Evolutionary conservation across 768 basidiomycete genomes (phyloP), one percentile per base, ranked within the genome.

Genomic region (Amanita molliuscula): DNA sequence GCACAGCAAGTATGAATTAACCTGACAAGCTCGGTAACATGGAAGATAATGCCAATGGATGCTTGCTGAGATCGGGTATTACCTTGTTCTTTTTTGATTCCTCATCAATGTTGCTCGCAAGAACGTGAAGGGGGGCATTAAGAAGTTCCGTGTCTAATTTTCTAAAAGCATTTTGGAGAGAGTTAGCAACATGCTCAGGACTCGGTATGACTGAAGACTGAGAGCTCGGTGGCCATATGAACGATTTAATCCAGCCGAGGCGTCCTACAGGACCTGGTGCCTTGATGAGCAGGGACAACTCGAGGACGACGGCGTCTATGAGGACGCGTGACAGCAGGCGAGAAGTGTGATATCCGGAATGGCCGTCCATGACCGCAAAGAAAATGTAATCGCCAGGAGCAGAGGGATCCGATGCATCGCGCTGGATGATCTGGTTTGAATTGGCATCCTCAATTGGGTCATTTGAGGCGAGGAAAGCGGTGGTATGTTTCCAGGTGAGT

Each of bases 361-460:
- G 96, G 2, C 93, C 92, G 57, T 93, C 92, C 82, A 95, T 86
- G 31, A 95, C 82, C 1, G 89, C 71, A 59, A 91, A 93, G 65
- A 95, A 87, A 37, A 91, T 70, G 53, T 86, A 75, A 59, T 89
- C 88, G 11, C 85, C 84, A 1, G 77, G 75, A 0, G 71, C 71
- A 3, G 76, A 71, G 8, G 76, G 71, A 55, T 82, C 78, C n/a
- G 76, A 67, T 3, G 67, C 67, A 58, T 87, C 81, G 34, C 82
- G 72, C 55, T 76, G 63, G 44, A 95, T 68, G 54, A 92, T 69
- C 50, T 82, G 79, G 53, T 76, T 74, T 3, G 87, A 78, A 55
- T 83, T 77, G 21, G 91, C 82, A 62, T 99, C 96, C 65, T 99
- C 96, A 46, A 96, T 82, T 6, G 92, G 89, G 52, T 86, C 79